phyloP scores from a whole-genome alignment of 371 early-diverging fungal species.

The Mucor plumbeus region DNA sequence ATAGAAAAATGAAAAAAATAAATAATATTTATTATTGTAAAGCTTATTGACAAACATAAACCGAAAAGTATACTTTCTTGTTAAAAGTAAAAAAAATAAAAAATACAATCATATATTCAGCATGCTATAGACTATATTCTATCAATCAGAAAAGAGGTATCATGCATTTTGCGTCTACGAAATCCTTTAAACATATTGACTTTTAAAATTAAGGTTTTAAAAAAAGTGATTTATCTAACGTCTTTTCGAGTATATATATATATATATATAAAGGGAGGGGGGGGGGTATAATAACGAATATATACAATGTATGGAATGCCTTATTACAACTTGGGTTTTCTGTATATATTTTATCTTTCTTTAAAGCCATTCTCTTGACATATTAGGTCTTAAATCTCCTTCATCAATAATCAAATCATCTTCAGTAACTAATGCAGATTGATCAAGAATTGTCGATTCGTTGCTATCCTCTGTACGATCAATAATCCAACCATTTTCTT shows the following conservation, averaged over 20 bases:
- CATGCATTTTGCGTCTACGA: no score
- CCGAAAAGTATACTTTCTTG: no score
- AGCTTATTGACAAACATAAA: not conserved
- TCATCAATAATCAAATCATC: constrained; percentile 23
- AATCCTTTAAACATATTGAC: no score
- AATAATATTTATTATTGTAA: not conserved
- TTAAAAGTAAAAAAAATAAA: no score
- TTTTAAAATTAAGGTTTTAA: no score
- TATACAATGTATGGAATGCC: not conserved
- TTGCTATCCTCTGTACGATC: not conserved
- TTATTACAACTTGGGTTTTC: not conserved
- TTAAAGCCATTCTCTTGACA: constrained; percentile 15
- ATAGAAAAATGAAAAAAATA: not conserved
- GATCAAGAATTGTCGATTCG: not conserved
- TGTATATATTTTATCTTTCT: not conserved
- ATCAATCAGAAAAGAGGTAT: no score
- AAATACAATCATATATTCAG: no score
- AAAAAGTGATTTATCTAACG: no score
- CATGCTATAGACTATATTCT: no score
- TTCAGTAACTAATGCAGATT: not conserved
- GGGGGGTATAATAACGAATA: not conserved
- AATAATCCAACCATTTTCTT: not conserved
- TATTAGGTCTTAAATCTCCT: constrained; percentile 16
- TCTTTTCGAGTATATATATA: not conserved
- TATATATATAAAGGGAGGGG: not conserved